Percentiles rank a stretch among this genome's conserved stretches.
phyloP scores from a whole-genome alignment of 371 early-diverging fungal species.

The Rhizopus microsporus region DNA sequence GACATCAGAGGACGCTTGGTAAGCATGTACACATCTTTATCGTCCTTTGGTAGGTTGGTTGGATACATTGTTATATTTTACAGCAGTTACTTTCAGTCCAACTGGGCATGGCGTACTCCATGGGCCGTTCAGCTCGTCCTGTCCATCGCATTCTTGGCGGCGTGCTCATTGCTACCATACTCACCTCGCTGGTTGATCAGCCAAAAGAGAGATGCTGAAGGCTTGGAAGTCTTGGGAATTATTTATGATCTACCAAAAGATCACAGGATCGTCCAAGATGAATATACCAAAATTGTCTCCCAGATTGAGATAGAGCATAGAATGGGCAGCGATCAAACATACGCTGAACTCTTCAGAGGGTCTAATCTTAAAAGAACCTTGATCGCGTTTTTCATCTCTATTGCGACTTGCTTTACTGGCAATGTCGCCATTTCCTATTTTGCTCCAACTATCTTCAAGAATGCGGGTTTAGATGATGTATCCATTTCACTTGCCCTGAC shows the following conservation, averaged over 20 bases:
- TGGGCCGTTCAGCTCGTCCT: conserved; percentile 33
- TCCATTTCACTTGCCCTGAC: conserved; percentile 41
- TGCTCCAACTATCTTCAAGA: conserved; percentile 42
- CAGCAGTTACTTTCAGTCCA: conserved; percentile 24
- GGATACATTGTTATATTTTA: conserved; percentile 48
- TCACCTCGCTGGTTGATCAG: conserved; percentile 63
- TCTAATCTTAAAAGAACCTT: conserved; percentile 32
- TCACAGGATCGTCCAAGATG: conserved; percentile 30
- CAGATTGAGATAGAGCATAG: conserved; percentile 41
- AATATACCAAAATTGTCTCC: conserved; percentile 34
- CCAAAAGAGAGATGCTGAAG: conserved; percentile 41
- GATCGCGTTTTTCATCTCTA: conserved; percentile 47
- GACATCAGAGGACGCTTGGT: conserved; percentile 51
- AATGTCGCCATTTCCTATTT: conserved; percentile 58
- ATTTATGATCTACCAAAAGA: conserved; percentile 31
- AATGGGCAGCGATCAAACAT: conserved; percentile 31
- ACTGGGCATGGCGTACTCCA: conserved; percentile 46
- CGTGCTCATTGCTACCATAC: conserved; percentile 36
- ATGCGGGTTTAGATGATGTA: conserved; percentile 37
- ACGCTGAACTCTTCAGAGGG: conserved; percentile 39
- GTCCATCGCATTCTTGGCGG: conserved; percentile 14
- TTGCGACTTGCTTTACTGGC: conserved; percentile 66
- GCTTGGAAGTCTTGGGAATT: conserved; percentile 30
- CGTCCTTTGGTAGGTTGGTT: conserved; percentile 39
- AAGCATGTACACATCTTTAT: conserved; percentile 36